These are phyloP conservation scores for Metschnikowia sp. DNA, from an alignment of 805 yeast species.

Conservation along the genomic window DNA sequence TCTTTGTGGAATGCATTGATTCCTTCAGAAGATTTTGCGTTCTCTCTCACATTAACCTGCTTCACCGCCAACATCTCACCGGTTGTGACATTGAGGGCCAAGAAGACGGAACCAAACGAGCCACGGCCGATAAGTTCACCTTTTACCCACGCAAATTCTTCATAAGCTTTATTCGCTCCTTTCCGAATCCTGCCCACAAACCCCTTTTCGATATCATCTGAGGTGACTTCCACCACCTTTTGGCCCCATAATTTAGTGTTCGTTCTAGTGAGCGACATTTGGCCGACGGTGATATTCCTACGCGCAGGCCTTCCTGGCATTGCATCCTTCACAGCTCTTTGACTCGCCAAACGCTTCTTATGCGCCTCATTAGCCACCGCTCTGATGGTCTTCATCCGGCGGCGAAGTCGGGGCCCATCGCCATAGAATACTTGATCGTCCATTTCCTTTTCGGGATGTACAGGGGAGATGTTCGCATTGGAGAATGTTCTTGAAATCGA, in stretches of 20 bases:
- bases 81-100: constrained; percentile 90
- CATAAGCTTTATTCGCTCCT: constrained; percentile 59
- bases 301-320: neutral
- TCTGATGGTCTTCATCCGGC: constrained; percentile 86
- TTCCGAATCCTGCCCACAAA: constrained; percentile 64
- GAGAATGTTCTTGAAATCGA: constrained; percentile 43
- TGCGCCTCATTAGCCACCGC: constrained; percentile 89
- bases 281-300: neutral
- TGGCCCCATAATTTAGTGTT: constrained; percentile 99
- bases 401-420: constrained; percentile 42
- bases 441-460: constrained; percentile 22
- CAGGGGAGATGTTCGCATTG: constrained; percentile 39
- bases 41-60: constrained; percentile 64
- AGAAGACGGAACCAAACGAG: constrained; percentile 89
- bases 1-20: constrained; percentile 84
- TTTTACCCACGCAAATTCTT: constrained; percentile 94
- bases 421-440: constrained; percentile 37
- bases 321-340: constrained; percentile 12
- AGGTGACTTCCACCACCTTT: constrained; percentile 83
- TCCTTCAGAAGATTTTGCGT: constrained; percentile 46
- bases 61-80: constrained; percentile 99
- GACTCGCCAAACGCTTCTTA: constrained; percentile 31
- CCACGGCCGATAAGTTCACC: constrained; percentile 97
- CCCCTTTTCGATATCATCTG: constrained; percentile 59
- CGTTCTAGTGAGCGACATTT: constrained; percentile 47